Evolutionary conservation across 2,329 filamentous ascomycete species (phyloP).

Genomic region (Hysterium pulicare): DNA sequence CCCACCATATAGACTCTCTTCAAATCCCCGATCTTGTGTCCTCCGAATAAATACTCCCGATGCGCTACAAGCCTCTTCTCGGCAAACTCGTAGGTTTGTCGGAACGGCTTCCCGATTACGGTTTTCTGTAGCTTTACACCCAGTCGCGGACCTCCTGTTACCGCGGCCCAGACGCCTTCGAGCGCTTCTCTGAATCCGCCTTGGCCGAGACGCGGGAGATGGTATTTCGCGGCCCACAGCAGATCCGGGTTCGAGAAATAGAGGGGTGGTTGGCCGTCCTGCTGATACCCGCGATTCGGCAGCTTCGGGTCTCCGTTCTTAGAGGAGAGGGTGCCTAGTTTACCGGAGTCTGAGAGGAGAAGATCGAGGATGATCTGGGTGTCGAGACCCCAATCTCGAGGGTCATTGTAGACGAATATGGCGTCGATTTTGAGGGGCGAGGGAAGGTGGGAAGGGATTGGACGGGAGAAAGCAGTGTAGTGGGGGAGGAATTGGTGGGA

Average conservation of each 20-base stretch:
- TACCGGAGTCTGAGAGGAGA: slow-evolving; percentile 72
- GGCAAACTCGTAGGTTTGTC: slow-evolving; percentile 77
- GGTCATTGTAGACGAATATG: slow-evolving; percentile 92
- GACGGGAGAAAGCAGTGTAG: slow-evolving; percentile 57
- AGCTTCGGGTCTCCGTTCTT: slow-evolving; percentile 65
- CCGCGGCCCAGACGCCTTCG: slow-evolving; percentile 71
- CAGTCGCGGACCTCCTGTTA: slow-evolving; percentile 58
- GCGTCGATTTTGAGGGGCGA: slow-evolving; percentile 74
- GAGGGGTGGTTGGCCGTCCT: slow-evolving; percentile 73
- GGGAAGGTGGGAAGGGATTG: slow-evolving; percentile 52
- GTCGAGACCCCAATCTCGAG: slow-evolving; percentile 92
- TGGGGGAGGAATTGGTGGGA: slow-evolving; percentile 61
- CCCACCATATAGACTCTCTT: slow-evolving; percentile 90
- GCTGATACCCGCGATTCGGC: slow-evolving; percentile 74
- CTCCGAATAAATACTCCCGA: slow-evolving; percentile 49
- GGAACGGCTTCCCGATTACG: slow-evolving; percentile 79
- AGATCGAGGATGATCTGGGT: slow-evolving; percentile 80
- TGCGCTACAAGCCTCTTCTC: slow-evolving; percentile 68
- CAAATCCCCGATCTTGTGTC: slow-evolving; percentile 39
- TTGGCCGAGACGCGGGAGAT: slow-evolving; percentile 82
- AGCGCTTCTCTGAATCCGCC: slow-evolving; percentile 84
- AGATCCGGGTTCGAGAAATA: slow-evolving; percentile 92
- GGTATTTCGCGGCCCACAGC: slow-evolving; percentile 82
- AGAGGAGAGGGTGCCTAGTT: slow-evolving; percentile 73
- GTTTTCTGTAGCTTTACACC: slow-evolving; percentile 58